These are phyloP conservation scores for Sporothrix euskadiensis DNA, from an alignment of 2,329 filamentous ascomycete genomes.

Conservation along the genomic window DNA sequence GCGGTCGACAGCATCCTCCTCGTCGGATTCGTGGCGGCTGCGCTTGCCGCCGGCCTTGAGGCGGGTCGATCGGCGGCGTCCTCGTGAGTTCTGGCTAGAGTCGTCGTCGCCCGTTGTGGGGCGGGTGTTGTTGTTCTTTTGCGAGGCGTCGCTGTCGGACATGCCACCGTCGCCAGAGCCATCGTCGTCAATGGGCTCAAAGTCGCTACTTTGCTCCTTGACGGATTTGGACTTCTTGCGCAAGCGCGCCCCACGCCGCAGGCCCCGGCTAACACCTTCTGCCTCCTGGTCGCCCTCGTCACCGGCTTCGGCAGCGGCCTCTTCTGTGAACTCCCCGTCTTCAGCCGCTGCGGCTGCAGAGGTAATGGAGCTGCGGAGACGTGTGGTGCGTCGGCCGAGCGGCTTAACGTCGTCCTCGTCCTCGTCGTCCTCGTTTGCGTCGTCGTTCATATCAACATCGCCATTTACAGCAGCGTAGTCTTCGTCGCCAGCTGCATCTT, in stretches of 20 bases:
- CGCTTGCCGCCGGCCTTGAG: constrained; percentile 47
- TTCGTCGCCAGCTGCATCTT: constrained; percentile 9
- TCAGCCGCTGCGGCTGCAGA: constrained; percentile 28
- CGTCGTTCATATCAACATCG: constrained; percentile 40
- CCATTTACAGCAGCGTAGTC: constrained; percentile 26
- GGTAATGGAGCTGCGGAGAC: constrained; percentile 24
- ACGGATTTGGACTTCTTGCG: constrained; percentile 48
- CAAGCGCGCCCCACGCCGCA: constrained; percentile 49
- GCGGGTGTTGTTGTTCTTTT: constrained; percentile 34
- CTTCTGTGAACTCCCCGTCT: constrained; percentile 5
- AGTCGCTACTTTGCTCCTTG: constrained; percentile 61
- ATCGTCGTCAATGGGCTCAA: constrained; percentile 58
- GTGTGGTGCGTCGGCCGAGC: constrained; percentile 41
- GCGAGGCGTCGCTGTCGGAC: constrained; percentile 40
- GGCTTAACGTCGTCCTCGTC: constrained; percentile 41
- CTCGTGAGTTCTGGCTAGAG: constrained; percentile 53
- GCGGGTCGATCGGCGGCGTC: constrained; percentile 45
- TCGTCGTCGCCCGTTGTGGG: constrained; percentile 43
- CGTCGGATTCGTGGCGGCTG: constrained; percentile 56
- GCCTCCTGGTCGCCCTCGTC: constrained; percentile 39
- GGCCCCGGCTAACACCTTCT: constrained; percentile 49
- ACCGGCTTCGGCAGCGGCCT: constrained; percentile 25
- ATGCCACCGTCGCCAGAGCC: constrained; percentile 58
- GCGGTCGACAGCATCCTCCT: constrained; percentile 59
- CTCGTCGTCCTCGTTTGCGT: constrained; percentile 32